These are phyloP conservation scores for Tripidium arundinaceum DNA, from an alignment of 202 grass and related monocot species.

Conservation along the genomic window DNA sequence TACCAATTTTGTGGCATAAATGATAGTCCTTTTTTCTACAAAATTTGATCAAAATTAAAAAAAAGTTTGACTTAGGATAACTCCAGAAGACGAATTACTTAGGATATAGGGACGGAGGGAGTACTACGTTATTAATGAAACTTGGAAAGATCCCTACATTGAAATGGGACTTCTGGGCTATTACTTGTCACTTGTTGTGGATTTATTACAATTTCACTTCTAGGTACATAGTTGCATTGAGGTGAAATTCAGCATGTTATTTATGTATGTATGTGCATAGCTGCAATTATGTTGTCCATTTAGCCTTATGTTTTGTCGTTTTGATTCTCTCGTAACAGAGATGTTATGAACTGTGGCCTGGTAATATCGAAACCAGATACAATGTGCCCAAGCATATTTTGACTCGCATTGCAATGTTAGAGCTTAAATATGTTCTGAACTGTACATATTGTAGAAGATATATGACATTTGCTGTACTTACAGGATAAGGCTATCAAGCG, in stretches of 20 bases:
- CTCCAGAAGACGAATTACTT: no score
- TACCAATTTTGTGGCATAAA: no score
- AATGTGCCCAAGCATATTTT: neutral
- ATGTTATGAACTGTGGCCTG: neutral
- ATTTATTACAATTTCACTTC: neutral
- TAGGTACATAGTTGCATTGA: neutral
- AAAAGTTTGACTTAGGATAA: no score
- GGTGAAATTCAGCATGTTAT: no score
- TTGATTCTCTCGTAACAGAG: neutral
- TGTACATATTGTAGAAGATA: neutral
- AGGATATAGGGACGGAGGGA: no score
- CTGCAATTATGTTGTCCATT: neutral
- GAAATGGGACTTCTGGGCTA: no score
- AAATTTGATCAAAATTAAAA: no score
- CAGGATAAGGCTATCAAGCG: slow-evolving; percentile 93
- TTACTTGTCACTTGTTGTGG: no score
- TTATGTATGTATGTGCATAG: neutral
- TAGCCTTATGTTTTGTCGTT: neutral
- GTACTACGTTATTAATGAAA: no score
- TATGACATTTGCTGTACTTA: neutral
- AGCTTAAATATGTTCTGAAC: neutral
- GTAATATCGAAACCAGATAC: neutral
- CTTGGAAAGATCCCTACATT: no score
- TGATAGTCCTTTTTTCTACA: no score
- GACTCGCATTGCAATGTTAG: neutral